Conservation (phyloP, 2,329 filamentous ascomycete genomes). For the Colletotrichum chlorophyti region DNA sequence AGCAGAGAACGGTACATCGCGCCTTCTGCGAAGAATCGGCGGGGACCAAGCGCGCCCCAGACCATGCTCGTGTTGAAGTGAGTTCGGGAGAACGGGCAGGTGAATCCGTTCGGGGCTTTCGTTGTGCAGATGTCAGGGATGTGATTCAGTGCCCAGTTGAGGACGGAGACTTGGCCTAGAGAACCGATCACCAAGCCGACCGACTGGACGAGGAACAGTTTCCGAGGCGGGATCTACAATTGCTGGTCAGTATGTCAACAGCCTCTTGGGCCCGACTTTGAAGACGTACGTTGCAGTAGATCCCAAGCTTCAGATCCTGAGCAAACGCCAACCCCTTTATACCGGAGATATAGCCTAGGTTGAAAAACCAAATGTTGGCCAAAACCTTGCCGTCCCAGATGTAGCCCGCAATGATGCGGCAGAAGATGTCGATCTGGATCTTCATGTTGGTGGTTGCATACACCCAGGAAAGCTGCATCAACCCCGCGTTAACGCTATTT, state of each 20-base stretch:
- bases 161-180: conserved; percentile 49
- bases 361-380: conserved; percentile 46
- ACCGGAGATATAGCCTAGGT: conserved; percentile 47
- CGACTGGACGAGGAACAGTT: conserved; percentile 50
- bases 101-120: conserved; percentile 55
- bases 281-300: conserved; percentile 42
- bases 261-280: no score
- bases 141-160: conserved; percentile 45
- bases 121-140: conserved; percentile 57
- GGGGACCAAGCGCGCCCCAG: conserved; percentile 64
- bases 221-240: conserved; percentile 50
- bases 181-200: conserved; percentile 50
- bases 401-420: conserved; percentile 52
- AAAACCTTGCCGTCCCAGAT: conserved; percentile 50
- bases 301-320: conserved; percentile 53
- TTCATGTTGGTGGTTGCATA: conserved; percentile 50
- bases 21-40: conserved; percentile 58
- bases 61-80: conserved; percentile 61
- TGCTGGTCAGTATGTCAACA: no score
- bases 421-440: conserved; percentile 52
- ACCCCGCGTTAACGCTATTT: not conserved
- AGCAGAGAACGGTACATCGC: conserved; percentile 56
- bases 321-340: conserved; percentile 49
- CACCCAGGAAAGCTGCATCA: conserved; percentile 36
- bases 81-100: conserved; percentile 40